These are phyloP conservation scores for Leptoxyphium fumago DNA, from an alignment of 2,329 filamentous ascomycete species.

Conservation along the genomic window DNA sequence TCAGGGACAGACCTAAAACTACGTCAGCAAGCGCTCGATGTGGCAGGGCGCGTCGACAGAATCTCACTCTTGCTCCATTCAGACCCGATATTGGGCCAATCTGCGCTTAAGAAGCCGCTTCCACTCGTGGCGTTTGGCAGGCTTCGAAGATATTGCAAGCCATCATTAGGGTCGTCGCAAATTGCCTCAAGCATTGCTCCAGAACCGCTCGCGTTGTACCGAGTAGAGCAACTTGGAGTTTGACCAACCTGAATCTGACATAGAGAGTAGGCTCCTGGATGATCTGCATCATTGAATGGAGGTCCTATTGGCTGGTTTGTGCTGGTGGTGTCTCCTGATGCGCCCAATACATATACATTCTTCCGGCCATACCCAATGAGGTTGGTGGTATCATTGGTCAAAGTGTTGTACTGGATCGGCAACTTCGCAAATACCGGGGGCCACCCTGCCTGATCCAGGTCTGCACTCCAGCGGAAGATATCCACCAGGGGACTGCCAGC, in stretches of 20 bases:
- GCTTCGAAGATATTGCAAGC: slow-evolving; percentile 39
- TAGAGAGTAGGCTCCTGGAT: slow-evolving; percentile 41
- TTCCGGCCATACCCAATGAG: slow-evolving; percentile 25
- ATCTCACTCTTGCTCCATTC: slow-evolving; percentile 26
- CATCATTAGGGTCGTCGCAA: slow-evolving; percentile 44
- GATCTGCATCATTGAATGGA: background rate
- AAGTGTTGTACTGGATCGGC: slow-evolving; percentile 51
- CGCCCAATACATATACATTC: slow-evolving; percentile 48
- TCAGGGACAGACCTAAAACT: slow-evolving; percentile 22
- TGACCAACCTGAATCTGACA: slow-evolving; percentile 52
- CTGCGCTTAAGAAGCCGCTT: slow-evolving; percentile 22
- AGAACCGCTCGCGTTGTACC: slow-evolving; percentile 27
- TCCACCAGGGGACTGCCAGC: slow-evolving; percentile 40
- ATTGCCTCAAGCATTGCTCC: slow-evolving; percentile 46
- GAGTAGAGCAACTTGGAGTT: slow-evolving; percentile 52
- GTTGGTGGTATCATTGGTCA: slow-evolving; percentile 38
- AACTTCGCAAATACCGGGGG: slow-evolving; percentile 29
- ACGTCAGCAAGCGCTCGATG: background rate
- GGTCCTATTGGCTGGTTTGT: slow-evolving; percentile 1
- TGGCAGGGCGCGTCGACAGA: background rate
- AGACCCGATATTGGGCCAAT: slow-evolving; percentile 30
- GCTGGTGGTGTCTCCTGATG: slow-evolving; percentile 29
- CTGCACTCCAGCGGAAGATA: slow-evolving; percentile 51
- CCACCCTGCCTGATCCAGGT: slow-evolving; percentile 26
- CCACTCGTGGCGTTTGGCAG: slow-evolving; percentile 40